Percentiles rank a stretch among this genome's conserved stretches.
Conservation (phyloP, 768 basidiomycete species). For the Leccinellum luteum region DNA sequence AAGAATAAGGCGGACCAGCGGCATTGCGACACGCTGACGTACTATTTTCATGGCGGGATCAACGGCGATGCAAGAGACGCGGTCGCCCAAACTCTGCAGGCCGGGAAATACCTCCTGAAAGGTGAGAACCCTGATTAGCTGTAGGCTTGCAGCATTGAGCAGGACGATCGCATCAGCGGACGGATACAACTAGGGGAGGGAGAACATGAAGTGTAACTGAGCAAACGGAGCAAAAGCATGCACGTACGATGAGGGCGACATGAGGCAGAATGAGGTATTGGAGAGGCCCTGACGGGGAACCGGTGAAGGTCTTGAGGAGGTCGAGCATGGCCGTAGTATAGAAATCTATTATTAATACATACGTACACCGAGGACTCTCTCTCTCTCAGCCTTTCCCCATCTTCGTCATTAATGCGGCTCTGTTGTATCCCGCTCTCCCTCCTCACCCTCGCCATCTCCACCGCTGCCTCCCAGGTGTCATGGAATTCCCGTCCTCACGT, state of each 20-base stretch:
- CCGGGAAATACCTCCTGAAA: slow-evolving; percentile 82
- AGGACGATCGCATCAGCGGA: slow-evolving; percentile 69
- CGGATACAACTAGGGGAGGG: slow-evolving; percentile 56
- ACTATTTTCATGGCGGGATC: slow-evolving; percentile 83
- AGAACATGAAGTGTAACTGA: background rate
- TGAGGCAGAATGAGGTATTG: slow-evolving; percentile 56
- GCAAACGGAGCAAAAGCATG: background rate
- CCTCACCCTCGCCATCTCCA: slow-evolving; percentile 19
- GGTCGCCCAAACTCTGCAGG: slow-evolving; percentile 39
- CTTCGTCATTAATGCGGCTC: slow-evolving; percentile 29
- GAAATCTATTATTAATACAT: background rate
- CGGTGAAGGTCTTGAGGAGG: slow-evolving; percentile 44
- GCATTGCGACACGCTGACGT: slow-evolving; percentile 31
- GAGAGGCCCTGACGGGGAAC: slow-evolving; percentile 53
- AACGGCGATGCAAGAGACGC: slow-evolving; percentile 61
- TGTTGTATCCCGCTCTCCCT: slow-evolving; percentile 36
- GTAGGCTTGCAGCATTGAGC: slow-evolving; percentile 65
- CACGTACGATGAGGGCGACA: slow-evolving; percentile 58
- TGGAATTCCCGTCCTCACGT: slow-evolving; percentile 21
- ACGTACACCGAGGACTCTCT: background rate
- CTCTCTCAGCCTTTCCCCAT: background rate
- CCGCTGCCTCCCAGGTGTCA: slow-evolving; percentile 23
- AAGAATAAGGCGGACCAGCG: slow-evolving; percentile 1
- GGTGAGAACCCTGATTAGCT: slow-evolving; percentile 65
- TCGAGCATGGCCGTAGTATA: slow-evolving; percentile 39